Base-by-base conservation (phyloP, 2,329 filamentous ascomycete species). In the Hypoxylon sp. region DNA sequence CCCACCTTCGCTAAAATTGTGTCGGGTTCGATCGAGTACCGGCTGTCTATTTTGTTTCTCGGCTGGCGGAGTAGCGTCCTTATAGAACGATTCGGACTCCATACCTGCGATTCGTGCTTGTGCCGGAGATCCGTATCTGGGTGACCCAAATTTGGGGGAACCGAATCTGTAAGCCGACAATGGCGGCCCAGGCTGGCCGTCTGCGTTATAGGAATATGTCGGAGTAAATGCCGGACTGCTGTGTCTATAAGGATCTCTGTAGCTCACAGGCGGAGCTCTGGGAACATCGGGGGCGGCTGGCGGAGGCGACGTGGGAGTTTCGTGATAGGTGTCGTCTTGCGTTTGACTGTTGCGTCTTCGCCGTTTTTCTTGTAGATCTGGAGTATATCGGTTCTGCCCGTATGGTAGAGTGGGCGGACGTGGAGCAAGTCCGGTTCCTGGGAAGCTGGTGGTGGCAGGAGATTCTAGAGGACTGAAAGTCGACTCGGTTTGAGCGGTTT, bases 211-310 rank as follows among this genome's bases (percentile, higher is more conserved):
- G 24, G 73, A 74, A 60, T 79, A 77, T 8, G 77, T 72, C 19
- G 73, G 72, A 33, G 75, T 76, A 57, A 79, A 77, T 5, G 77
- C 72, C 17, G 73, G 72, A 17, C 75, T 79, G 51, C 79, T 78
- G 70, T 80, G 81, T 44, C 80, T 81, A 72, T 83, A 81, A 8
- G 86, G 83, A 35, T 84, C 81, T 67, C 81, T 85, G 77, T 88
- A 90, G 75, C 86, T 88, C 37, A 84, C 74, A 3, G 90, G 88
- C 42, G 88, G 88, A 8, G 82, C 85, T 73, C 84, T 84, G 60
- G 90, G 88, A 29, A 85, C 86, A 71, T 92, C 90, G 70, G 90
- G 88, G 35, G 86, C 88, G 54, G 83, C 81, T 17, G 88, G 85
- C 10, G 80, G 83, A 48, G 52, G 78, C 70, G 71, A 71, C 5